These are phyloP conservation scores for Sclerospora graminicola DNA, from an alignment of 352 stramenopile genomes.

Conservation along the genomic window DNA sequence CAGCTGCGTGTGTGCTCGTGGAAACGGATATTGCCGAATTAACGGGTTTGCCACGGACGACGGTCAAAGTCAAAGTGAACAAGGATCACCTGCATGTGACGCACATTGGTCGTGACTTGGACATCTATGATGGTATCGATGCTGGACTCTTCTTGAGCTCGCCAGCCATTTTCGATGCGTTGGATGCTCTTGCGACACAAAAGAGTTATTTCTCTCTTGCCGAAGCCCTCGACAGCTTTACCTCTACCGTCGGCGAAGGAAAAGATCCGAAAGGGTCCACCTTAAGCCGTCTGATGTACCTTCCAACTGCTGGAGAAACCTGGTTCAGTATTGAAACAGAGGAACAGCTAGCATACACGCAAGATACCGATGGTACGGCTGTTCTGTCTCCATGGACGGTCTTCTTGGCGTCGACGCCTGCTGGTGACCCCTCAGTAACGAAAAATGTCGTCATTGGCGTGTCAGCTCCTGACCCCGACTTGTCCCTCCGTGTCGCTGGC, in stretches of 20 bases:
- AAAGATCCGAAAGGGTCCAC: slow-evolving; percentile 5
- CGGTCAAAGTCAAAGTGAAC: slow-evolving; percentile 51
- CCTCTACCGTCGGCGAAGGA: slow-evolving; percentile 4
- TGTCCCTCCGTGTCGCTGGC: slow-evolving; percentile 52
- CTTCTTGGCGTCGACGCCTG: slow-evolving; percentile 56
- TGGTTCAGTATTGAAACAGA: slow-evolving; percentile 82
- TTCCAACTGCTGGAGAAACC: slow-evolving; percentile 54
- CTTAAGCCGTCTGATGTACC: slow-evolving; percentile 50
- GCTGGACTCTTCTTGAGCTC: slow-evolving; percentile 67
- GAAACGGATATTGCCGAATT: slow-evolving; percentile 60
- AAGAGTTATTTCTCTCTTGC: slow-evolving; percentile 69
- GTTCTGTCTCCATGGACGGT: slow-evolving; percentile 69
- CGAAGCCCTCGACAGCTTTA: slow-evolving; percentile 63
- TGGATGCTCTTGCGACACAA: slow-evolving; percentile 45
- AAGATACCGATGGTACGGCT: slow-evolving; percentile 55
- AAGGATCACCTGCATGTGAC: slow-evolving; percentile 40
- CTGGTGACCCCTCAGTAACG: slow-evolving; percentile 31
- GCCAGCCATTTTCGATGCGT: slow-evolving; percentile 50
- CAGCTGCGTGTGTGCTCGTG: slow-evolving; percentile 58
- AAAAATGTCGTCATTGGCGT: slow-evolving; percentile 75
- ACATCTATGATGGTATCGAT: slow-evolving; percentile 53
- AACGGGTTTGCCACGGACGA: slow-evolving; percentile 44
- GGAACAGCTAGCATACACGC: slow-evolving; percentile 66
- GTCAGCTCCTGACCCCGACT: slow-evolving; percentile 44
- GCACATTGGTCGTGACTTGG: slow-evolving; percentile 45